Conservation (phyloP, 306 rosid genomes). For the Cicer yamashitae region DNA sequence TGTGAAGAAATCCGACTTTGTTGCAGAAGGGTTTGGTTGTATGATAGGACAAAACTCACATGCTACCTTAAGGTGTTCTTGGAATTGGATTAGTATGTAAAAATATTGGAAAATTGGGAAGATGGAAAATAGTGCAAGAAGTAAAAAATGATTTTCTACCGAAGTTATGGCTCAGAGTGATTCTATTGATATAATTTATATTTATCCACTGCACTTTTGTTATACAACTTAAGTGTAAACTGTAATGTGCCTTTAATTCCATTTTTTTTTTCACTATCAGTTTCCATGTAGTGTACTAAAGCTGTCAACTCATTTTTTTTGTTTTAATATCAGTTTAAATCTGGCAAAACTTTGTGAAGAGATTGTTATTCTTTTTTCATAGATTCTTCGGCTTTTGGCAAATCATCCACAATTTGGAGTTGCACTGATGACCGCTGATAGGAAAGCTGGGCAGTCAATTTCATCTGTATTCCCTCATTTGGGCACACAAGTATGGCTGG, state of each 20-base stretch:
- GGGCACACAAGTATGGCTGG: constrained; percentile 62
- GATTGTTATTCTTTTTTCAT: constrained; percentile 40
- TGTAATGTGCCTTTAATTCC: neutral
- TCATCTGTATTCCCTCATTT: constrained; percentile 90
- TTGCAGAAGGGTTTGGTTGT: neutral
- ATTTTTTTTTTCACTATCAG: neutral
- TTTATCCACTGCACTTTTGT: neutral
- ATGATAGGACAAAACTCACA: neutral
- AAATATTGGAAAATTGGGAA: constrained; percentile 21
- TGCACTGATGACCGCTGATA: constrained; percentile 82
- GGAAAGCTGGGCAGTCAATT: constrained; percentile 91
- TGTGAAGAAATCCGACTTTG: too few species aligned
- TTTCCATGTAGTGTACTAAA: constrained; percentile 28
- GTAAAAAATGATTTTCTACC: constrained; percentile 13
- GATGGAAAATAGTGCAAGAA: neutral
- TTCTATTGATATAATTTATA: constrained; percentile 4
- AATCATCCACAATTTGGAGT: constrained; percentile 87
- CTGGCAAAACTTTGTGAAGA: constrained; percentile 9
- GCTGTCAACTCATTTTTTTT: neutral
- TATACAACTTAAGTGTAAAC: constrained; percentile 13
- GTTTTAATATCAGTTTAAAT: neutral
- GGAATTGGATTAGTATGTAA: constrained; percentile 19
- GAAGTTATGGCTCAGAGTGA: constrained; percentile 13
- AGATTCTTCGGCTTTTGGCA: constrained; percentile 90
- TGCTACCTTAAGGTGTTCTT: constrained; percentile 12